Evolutionary conservation across 1,284 basidiomycete genomes (phyloP).

Genomic region (Porphyrellus sp.): DNA sequence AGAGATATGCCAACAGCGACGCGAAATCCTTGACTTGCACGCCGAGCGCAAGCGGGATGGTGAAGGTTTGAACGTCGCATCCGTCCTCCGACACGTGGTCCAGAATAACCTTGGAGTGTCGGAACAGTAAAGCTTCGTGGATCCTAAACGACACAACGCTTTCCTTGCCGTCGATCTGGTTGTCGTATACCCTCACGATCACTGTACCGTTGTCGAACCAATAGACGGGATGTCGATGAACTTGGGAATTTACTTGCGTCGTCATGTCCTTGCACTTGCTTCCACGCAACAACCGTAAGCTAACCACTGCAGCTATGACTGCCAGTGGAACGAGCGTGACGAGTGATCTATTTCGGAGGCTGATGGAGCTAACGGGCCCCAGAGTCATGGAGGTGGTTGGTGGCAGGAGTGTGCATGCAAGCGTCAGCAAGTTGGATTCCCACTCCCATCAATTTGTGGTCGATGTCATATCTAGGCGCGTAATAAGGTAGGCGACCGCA

Average conservation of each 20-base stretch:
- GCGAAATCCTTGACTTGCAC: constrained; percentile 49
- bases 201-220: constrained; percentile 66
- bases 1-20: constrained; percentile 55
- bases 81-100: constrained; percentile 2
- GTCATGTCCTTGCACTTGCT: constrained; percentile 2
- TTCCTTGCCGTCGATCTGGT: constrained; percentile 1
- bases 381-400: background rate
- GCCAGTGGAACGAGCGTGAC: constrained; percentile 7
- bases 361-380: background rate
- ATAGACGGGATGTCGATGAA: constrained; percentile 42
- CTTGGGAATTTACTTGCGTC: background rate
- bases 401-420: too few species aligned
- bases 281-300: constrained; percentile 8
- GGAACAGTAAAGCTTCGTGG: constrained; percentile 48
- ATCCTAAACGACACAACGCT: constrained; percentile 49
- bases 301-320: constrained; percentile 2
- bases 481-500: too few species aligned
- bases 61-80: constrained; percentile 26
- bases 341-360: constrained; percentile 7
- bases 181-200: constrained; percentile 39
- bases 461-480: background rate
- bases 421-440: background rate
- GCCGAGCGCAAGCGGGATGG: constrained; percentile 34
- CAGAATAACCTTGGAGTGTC: constrained; percentile 41
- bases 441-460: too few species aligned